Base-by-base conservation (phyloP, 1,139 yeast species). In the Kodamaea suecica region DNA sequence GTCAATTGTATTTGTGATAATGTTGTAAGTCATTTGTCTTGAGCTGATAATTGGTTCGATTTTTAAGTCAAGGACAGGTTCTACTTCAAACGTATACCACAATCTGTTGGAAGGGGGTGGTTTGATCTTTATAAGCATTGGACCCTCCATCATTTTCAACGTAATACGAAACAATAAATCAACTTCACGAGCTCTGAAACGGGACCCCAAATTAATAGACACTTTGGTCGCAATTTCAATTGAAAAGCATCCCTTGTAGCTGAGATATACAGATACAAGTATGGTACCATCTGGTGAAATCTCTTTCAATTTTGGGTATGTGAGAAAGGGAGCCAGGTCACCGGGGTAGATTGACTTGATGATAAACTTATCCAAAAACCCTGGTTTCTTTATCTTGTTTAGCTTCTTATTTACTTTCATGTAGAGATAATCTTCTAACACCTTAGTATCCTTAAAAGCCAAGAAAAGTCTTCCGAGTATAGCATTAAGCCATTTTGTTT, bases 401-500 rank as follows among this genome's bases (percentile, higher is more conserved):
- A 92, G 63, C 57, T 88, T 88, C 45, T 79, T 79, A 41, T 78
- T 75, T 19, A 92, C 71, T 52, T 76, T 81, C 3, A 66, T 61
- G 35, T 74, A 69, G 24, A 88, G 66, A 37, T 69, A 73, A 32
- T 71, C 63, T 34, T 80, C 80, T 47, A 88, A 69, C 17, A 70
- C 65, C 13, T 77, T 78, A 0, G 97, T 88, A 30, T 78, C 72
- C 49, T 87, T 88, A 12, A 85, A 60, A 0, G 88, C 76, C 23
- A 92, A 62, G 50, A 90, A 92, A 15, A 90, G 46, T 39, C 97
- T 67, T 0, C 97, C 97, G 9, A 85, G 49, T 5, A 90, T 47
- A 0, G 95, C 96, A 58, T 92, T 92, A 20, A 92, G 59, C 98
- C 97, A 92, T 52, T 86, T 78, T 0, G 95, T 80, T 27, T 85